Evolutionary conservation across 805 yeast genomes (phyloP), one percentile per base, ranked within the genome.

Genomic region (Ogataea pini): DNA sequence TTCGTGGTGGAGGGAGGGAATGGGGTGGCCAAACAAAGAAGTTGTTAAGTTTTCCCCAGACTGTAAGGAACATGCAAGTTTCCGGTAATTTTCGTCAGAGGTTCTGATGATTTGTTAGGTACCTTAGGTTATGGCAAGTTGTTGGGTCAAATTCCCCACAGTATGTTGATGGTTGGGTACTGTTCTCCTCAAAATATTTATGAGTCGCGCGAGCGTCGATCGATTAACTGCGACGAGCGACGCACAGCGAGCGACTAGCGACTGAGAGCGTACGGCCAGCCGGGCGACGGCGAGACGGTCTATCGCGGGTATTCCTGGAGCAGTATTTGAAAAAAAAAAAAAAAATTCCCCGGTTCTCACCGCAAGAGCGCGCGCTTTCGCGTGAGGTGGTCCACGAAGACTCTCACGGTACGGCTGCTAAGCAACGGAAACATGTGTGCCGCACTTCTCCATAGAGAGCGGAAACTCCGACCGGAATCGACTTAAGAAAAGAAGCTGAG

Each of bases 181-280:
- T 22, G 10, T 16, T 36, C 50, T 51, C 50, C 50, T 46, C 52
- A 27, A 37, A 42, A 49, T 49, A 42, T 49, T 49, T 49, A 42
- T 37, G 6, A 8, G 17, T 6, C 25, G 34, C 36, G 43, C 13
- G 13, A 28, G 16, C n/a, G 33, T n/a, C 43, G 34, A 22, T 22
- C 5, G 25, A 22, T 22, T 22, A 8, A 8, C 5, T 5, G 25
- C 25, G 25, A 22, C 31, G 14, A 28, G 34, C 36, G 41, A 42
- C 33, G 46, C n/a, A 14, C 25, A 8, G 8, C 25, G 25, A 6
- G 25, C 25, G 25, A 22, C 25, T 22, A 22, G 8, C 25, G 25
- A 22, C 25, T 22, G 8, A 8, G 25, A 22, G 25, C 5, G 8
- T 6, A 22, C 25, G 25, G 25, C 25, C 17, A 28, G 20, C 40